Conservation (phyloP, 805 yeast species). For the Brettanomyces naardenensis region DNA sequence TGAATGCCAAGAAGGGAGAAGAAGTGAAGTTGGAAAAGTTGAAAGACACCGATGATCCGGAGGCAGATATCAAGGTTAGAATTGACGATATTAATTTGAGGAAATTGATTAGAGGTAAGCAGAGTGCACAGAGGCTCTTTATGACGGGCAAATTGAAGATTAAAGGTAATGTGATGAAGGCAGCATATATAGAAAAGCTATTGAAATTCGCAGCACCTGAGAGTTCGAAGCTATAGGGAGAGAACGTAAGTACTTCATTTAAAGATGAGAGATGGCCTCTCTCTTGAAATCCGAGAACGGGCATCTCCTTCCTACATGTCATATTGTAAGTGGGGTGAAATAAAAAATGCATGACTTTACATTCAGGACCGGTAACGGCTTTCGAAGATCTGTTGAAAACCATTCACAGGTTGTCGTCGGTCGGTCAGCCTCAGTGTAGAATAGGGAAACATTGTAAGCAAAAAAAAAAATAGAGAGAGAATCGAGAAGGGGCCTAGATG, state of each 20-base stretch:
- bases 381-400: no score
- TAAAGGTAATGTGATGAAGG: slow-evolving; percentile 88
- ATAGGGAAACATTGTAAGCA: no score
- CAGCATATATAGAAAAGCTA: slow-evolving; percentile 64
- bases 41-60: slow-evolving; percentile 24
- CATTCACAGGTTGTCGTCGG: no score
- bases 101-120: slow-evolving; percentile 67
- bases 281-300: no score
- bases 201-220: slow-evolving; percentile 44
- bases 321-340: neutral
- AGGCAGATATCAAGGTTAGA: slow-evolving; percentile 58
- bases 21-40: slow-evolving; percentile 33
- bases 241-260: neutral
- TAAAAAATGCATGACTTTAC: neutral
- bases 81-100: slow-evolving; percentile 63
- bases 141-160: slow-evolving; percentile 80
- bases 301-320: no score
- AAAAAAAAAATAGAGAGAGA: no score
- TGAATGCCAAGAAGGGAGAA: slow-evolving; percentile 49
- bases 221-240: slow-evolving; percentile 35
- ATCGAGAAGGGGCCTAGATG: no score
- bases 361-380: no score
- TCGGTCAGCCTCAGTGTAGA: no score
- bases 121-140: slow-evolving; percentile 78
- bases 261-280: no score